A percentile compares a stretch with the other conserved stretches of the same genome.
phyloP scores from a whole-genome alignment of 2,329 filamentous ascomycete species.

The Cladosporium sphaerospermum region DNA sequence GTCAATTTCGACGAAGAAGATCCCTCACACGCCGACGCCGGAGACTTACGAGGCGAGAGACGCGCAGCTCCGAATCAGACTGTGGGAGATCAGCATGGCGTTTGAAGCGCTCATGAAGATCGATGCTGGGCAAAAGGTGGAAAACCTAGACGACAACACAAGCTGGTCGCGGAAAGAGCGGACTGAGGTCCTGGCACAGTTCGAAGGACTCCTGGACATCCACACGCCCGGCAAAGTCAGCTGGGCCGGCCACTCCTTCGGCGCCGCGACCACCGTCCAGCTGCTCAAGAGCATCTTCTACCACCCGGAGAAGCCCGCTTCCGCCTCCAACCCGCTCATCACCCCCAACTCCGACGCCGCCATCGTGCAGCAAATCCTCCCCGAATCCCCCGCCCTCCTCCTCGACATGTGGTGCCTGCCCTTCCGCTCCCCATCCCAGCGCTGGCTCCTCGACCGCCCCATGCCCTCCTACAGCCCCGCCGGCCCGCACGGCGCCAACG shows the following conservation, averaged over 20 bases:
- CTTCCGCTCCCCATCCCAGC: slow-evolving; percentile 55
- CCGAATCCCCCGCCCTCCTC: slow-evolving; percentile 59
- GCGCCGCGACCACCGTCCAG: slow-evolving; percentile 66
- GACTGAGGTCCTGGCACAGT: slow-evolving; percentile 49
- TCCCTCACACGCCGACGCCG: slow-evolving; percentile 54
- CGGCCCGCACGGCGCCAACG: slow-evolving; percentile 46
- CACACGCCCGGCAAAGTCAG: slow-evolving; percentile 65
- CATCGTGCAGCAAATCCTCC: slow-evolving; percentile 61
- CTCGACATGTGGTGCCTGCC: slow-evolving; percentile 80
- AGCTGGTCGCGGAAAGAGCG: slow-evolving; percentile 31
- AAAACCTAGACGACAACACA: slow-evolving; percentile 41
- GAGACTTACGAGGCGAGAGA: slow-evolving; percentile 64
- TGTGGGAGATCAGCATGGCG: slow-evolving; percentile 71
- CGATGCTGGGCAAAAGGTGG: slow-evolving; percentile 48
- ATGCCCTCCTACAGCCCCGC: slow-evolving; percentile 59
- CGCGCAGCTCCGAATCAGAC: slow-evolving; percentile 64
- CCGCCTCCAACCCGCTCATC: slow-evolving; percentile 55
- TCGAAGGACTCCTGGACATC: slow-evolving; percentile 59
- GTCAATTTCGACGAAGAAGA: slow-evolving; percentile 39
- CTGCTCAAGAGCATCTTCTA: slow-evolving; percentile 76
- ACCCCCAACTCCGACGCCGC: slow-evolving; percentile 49
- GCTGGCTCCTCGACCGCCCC: slow-evolving; percentile 63
- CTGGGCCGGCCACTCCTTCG: slow-evolving; percentile 77
- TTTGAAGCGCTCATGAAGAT: slow-evolving; percentile 63
- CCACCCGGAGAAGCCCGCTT: slow-evolving; percentile 32